phyloP scores from a whole-genome alignment of 306 rosid genomes.

The Astragalus glycyphyllos region DNA sequence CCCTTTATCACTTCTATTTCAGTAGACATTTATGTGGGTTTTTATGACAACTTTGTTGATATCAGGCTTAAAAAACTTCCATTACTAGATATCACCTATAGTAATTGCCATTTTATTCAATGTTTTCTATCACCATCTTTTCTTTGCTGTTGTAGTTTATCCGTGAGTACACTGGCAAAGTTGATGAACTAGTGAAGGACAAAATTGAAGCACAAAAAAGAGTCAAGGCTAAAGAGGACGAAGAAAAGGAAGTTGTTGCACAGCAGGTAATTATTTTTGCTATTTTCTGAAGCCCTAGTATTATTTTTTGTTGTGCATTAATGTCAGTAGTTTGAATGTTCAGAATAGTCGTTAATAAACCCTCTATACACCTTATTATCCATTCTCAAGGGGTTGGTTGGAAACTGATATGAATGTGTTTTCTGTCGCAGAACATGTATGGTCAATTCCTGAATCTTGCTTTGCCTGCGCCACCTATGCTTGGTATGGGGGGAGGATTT shows the following conservation, averaged over 20 bases:
- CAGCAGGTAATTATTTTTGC: slow-evolving; percentile 73
- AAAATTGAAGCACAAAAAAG: slow-evolving; percentile 64
- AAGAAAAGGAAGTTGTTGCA: slow-evolving; percentile 89
- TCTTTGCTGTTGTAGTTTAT: slow-evolving; percentile 61
- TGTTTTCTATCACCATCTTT: slow-evolving; percentile 33
- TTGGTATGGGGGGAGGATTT: slow-evolving; percentile 79
- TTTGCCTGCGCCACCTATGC: slow-evolving; percentile 98
- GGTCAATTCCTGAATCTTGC: slow-evolving; percentile 98
- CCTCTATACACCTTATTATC: background rate
- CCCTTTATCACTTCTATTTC: slow-evolving; percentile 26
- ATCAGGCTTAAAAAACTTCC: slow-evolving; percentile 26
- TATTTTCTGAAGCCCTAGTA: background rate
- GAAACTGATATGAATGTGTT: slow-evolving; percentile 37
- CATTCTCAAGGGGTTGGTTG: slow-evolving; percentile 10
- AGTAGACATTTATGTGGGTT: slow-evolving; percentile 18
- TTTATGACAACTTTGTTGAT: slow-evolving; percentile 19
- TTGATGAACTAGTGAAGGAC: too few species aligned
- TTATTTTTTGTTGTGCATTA: slow-evolving; percentile 1
- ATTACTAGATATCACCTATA: slow-evolving; percentile 6
- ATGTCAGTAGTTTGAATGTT: slow-evolving; percentile 17
- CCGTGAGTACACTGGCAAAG: slow-evolving; percentile 88
- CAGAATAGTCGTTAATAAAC: slow-evolving; percentile 11
- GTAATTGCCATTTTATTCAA: slow-evolving; percentile 27
- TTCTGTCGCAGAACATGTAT: slow-evolving; percentile 94
- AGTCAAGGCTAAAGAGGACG: slow-evolving; percentile 80